These are phyloP conservation scores for Ceratobasidium theobromae DNA, from an alignment of 1,284 basidiomycete species.

Conservation along the genomic window DNA sequence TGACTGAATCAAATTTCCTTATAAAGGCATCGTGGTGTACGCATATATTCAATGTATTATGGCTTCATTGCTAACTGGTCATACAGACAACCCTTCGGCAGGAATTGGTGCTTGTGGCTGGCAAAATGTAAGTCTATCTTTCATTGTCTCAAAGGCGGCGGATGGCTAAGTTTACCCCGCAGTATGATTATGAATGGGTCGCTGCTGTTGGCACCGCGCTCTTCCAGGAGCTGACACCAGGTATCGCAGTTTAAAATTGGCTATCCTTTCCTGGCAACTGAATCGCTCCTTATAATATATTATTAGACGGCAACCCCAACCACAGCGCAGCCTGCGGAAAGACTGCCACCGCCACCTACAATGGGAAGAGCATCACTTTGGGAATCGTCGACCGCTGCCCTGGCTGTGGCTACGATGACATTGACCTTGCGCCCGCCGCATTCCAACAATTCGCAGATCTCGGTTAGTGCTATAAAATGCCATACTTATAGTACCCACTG, in stretches of 20 bases:
- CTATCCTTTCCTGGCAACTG: neutral
- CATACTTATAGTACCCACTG: neutral
- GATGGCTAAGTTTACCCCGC: neutral
- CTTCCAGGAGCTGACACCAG: slow-evolving; percentile 8
- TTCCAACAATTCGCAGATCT: slow-evolving; percentile 27
- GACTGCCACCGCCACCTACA: slow-evolving; percentile 25
- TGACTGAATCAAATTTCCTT: neutral
- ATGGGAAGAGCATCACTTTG: slow-evolving; percentile 21
- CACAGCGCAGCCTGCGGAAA: slow-evolving; percentile 29
- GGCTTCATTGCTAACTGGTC: neutral
- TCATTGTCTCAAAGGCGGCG: neutral
- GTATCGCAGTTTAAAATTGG: neutral
- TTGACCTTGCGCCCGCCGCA: slow-evolving; percentile 19
- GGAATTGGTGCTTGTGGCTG: slow-evolving; percentile 29
- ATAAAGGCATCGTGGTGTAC: slow-evolving; percentile 28
- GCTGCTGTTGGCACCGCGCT: slow-evolving; percentile 12
- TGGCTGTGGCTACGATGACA: slow-evolving; percentile 20
- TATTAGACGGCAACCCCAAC: slow-evolving; percentile 18
- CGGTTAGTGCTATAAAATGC: neutral
- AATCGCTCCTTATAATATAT: neutral
- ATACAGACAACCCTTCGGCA: slow-evolving; percentile 17
- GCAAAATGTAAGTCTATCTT: slow-evolving; percentile 9
- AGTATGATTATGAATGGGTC: slow-evolving; percentile 29
- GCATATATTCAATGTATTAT: neutral
- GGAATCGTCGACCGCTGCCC: slow-evolving; percentile 29